Conservation (phyloP, 768 basidiomycete species). For the Phanerodontia chrysosporium region DNA sequence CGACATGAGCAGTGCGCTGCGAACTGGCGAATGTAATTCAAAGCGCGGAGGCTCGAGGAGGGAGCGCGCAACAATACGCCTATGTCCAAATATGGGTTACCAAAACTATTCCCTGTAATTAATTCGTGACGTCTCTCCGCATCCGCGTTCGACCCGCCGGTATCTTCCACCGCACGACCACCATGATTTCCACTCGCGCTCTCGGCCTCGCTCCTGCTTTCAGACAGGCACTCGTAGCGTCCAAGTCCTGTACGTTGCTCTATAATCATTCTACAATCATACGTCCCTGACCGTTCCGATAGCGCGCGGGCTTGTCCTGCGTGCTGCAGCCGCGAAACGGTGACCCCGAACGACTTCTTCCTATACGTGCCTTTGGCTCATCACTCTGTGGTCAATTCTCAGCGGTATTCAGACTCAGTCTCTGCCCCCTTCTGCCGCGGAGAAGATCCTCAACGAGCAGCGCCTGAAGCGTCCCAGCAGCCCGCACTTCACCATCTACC, state of each 20-base stretch:
- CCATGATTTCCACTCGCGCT: slow-evolving; percentile 41
- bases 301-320: slow-evolving; percentile 22
- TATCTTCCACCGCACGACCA: slow-evolving; percentile 13
- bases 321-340: slow-evolving; percentile 19
- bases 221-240: slow-evolving; percentile 43
- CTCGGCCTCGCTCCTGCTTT: slow-evolving; percentile 57
- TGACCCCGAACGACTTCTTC: slow-evolving; percentile 5
- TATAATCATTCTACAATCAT: background rate
- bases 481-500: slow-evolving; percentile 97
- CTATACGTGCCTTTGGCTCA: background rate
- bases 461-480: slow-evolving; percentile 84
- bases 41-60: background rate
- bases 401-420: slow-evolving; percentile 66
- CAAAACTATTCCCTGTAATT: background rate
- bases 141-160: slow-evolving; percentile 6
- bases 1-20: background rate
- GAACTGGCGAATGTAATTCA: background rate
- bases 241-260: slow-evolving; percentile 25
- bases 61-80: background rate
- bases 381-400: background rate
- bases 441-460: slow-evolving; percentile 79
- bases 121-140: slow-evolving; percentile 6
- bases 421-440: slow-evolving; percentile 50
- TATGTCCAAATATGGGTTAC: background rate
- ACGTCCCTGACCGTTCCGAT: background rate